Percentiles rank a stretch among this genome's conserved stretches.
These are phyloP conservation scores for Suillus placidus DNA, from an alignment of 768 basidiomycete genomes.

Conservation along the genomic window DNA sequence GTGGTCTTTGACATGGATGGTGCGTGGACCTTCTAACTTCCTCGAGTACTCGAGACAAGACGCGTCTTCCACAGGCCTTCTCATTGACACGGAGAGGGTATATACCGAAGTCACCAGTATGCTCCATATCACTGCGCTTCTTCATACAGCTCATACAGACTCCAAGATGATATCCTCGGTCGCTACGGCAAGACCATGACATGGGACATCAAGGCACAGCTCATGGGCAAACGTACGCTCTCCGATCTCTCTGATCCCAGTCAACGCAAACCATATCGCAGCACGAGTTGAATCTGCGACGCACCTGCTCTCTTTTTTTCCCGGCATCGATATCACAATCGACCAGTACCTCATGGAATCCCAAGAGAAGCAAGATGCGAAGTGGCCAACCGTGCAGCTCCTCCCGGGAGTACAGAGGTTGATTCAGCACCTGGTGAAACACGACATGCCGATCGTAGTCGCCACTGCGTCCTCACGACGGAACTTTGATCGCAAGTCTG, in stretches of 20 bases:
- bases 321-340: conserved; percentile 64
- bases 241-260: background rate
- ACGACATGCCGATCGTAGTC: conserved; percentile 75
- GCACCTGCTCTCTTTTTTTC: conserved; percentile 79
- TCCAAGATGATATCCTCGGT: conserved; percentile 69
- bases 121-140: conserved; percentile 21
- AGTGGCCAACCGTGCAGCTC: conserved; percentile 70
- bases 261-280: conserved; percentile 26
- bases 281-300: conserved; percentile 65
- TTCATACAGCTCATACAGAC: background rate
- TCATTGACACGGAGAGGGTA: conserved; percentile 77
- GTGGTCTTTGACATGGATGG: conserved; percentile 80
- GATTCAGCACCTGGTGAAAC: conserved; percentile 66
- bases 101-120: conserved; percentile 81
- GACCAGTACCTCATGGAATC: conserved; percentile 63
- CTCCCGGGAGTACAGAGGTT: conserved; percentile 77
- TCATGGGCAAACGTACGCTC: conserved; percentile 79
- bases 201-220: conserved; percentile 87
- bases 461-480: conserved; percentile 75
- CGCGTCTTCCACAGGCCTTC: conserved; percentile 48
- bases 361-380: conserved; percentile 56
- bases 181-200: conserved; percentile 78
- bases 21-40: conserved; percentile 25
- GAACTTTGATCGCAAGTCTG: conserved; percentile 70
- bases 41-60: conserved; percentile 7